Percentiles rank a stretch among this genome's conserved stretches.
These are phyloP conservation scores for Sutorius eximius DNA, from an alignment of 1,284 basidiomycete species.

Conservation along the genomic window DNA sequence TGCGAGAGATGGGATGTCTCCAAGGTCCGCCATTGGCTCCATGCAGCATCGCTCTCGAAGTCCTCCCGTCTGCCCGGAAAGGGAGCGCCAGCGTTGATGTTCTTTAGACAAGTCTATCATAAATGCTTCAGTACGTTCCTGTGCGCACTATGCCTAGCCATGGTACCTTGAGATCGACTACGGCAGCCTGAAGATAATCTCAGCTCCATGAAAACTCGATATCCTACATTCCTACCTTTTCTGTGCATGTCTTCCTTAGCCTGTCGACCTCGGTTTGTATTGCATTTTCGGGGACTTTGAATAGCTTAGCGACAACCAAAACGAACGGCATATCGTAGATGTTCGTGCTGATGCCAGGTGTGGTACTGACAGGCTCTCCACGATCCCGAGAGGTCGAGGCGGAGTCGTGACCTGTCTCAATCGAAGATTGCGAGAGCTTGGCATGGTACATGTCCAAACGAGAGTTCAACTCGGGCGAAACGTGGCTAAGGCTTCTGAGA, in stretches of 20 bases:
- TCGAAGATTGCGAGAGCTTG: constrained; percentile 66
- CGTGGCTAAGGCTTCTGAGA: constrained; percentile 68
- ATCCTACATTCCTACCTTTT: constrained; percentile 55
- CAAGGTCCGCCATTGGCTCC: constrained; percentile 80
- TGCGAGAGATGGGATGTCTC: constrained; percentile 87
- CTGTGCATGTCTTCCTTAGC: constrained; percentile 69
- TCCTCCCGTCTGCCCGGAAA: constrained; percentile 89
- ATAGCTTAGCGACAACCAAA: constrained; percentile 68
- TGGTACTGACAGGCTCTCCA: constrained; percentile 47
- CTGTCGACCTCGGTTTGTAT: constrained; percentile 77
- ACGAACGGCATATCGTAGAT: constrained; percentile 77
- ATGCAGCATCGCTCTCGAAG: constrained; percentile 79
- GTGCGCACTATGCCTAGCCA: background rate
- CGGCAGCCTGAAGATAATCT: constrained; percentile 60
- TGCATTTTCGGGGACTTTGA: constrained; percentile 69
- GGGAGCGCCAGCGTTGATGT: constrained; percentile 80
- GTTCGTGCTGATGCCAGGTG: constrained; percentile 45
- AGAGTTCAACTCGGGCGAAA: constrained; percentile 78
- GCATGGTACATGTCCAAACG: constrained; percentile 82
- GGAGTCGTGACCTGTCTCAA: constrained; percentile 70
- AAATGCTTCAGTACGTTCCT: constrained; percentile 4
- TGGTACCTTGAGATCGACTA: constrained; percentile 79
- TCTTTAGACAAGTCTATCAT: constrained; percentile 78
- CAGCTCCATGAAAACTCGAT: constrained; percentile 3
- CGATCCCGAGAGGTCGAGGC: constrained; percentile 56